Conservation (phyloP, 192 early-diverging fungal genomes). For the Coemansia erecta region DNA sequence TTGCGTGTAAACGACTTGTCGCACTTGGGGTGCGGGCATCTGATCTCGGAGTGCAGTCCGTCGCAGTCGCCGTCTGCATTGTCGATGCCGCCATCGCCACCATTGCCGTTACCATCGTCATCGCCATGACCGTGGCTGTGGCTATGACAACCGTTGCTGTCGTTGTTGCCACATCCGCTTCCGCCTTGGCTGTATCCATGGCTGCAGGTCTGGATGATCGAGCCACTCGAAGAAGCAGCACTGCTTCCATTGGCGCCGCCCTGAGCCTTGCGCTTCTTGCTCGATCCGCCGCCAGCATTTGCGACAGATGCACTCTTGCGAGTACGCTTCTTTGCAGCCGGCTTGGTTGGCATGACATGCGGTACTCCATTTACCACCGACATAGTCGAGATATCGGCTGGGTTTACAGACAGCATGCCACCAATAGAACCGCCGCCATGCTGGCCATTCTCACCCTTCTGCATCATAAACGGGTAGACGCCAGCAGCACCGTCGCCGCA, state of each 20-base stretch:
- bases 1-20: slow-evolving; percentile 79
- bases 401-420: slow-evolving; percentile 17
- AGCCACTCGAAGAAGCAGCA: too few species aligned
- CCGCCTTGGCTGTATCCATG: too few species aligned
- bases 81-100: background rate
- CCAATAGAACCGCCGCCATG: background rate
- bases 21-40: slow-evolving; percentile 72
- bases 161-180: too few species aligned
- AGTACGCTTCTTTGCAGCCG: slow-evolving; percentile 3
- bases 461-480: background rate
- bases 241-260: too few species aligned
- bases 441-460: slow-evolving; percentile 1
- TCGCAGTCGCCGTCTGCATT: slow-evolving; percentile 15
- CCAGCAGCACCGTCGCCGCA: background rate
- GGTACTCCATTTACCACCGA: background rate
- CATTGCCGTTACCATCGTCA: background rate
- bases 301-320: background rate
- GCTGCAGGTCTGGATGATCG: too few species aligned
- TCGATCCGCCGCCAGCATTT: background rate
- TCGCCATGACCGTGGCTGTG: too few species aligned
- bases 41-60: slow-evolving; percentile 21
- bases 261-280: slow-evolving; percentile 24
- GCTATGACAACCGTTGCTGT: too few species aligned
- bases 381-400: slow-evolving; percentile 14
- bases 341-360: background rate